Evolutionary conservation across 495 filamentous ascomycete species (phyloP), one percentile per base, ranked within the genome.

Genomic region (Astrothelium macrocarpum): DNA sequence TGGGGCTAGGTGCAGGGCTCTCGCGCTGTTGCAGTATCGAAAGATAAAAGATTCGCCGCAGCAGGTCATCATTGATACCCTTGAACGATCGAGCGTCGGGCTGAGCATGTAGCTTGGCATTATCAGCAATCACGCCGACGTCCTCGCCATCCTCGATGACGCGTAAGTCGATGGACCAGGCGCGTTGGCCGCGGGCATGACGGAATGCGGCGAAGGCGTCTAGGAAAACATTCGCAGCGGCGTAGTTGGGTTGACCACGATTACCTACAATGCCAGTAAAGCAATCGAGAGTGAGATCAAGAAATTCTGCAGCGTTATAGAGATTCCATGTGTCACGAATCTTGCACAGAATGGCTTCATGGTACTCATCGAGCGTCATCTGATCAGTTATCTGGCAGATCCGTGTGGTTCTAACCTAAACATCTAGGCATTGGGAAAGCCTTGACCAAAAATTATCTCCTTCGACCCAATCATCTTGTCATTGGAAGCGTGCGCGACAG

Each of bases 141-240:
- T 67, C 67, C 2, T 68, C 59, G 26, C n/a, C n/a, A n/a, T n/a
- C n/a, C n/a, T n/a, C n/a, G n/a, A 69, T 59, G 59, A 59, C 58
- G 53, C 66, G 62, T 32, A 66, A 23, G 39, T 67, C 64, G 58
- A 71, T n/a, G 1, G 64, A 28, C 25, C 25, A 58, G 9, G 59
- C 53, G 25, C 61, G 14, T 9, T 59, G 46, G 7, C n/a, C n/a
- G n/a, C n/a, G n/a, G n/a, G n/a, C n/a, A n/a, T n/a, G n/a, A n/a
- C n/a, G n/a, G n/a, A n/a, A n/a, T n/a, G n/a, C n/a, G n/a, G n/a
- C n/a, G n/a, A n/a, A n/a, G n/a, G n/a, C n/a, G n/a, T n/a, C n/a
- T n/a, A n/a, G n/a, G n/a, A n/a, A n/a, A n/a, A n/a, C n/a, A n/a
- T n/a, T n/a, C n/a, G n/a, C n/a, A n/a, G n/a, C n/a, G n/a, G n/a